Evolutionary conservation across 2,329 filamentous ascomycete species (phyloP), one percentile per base, ranked within the genome.

Genomic region (Hypoxylon sp.): DNA sequence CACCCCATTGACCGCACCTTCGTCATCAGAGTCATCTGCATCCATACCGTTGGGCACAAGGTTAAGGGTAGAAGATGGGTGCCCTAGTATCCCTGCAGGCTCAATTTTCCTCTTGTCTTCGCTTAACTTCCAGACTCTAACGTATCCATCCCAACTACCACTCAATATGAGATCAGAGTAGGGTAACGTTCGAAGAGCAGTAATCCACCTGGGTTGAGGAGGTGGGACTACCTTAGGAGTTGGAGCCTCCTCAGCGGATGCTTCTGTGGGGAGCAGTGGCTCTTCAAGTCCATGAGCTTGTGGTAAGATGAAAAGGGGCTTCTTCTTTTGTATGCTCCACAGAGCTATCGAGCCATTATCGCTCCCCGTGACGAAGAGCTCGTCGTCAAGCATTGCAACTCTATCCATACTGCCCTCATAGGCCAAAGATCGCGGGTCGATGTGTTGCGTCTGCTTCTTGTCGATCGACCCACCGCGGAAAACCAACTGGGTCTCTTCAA

Each of bases 401-500:
- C 94, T 90, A 80, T 99, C 96, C 80, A 98, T 94, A 76, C 91
- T 97, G 60, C 94, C 95, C 79, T 98, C 87, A 74, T 85, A 83
- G n/a, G 86, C 83, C n/a, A 86, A 78, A 1, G 85, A 87, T n/a
- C 82, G 82, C 2, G 85, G 82, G 69, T 86, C 81, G 13, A 84
- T 77, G 2, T 78, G 74, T 2, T 75, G 75, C 34, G 77, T 76
- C 41, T 78, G 79, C 73, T 87, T 88, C 73, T 86, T 87, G 68
- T 86, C 85, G 25, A 85, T 83, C 9, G 82, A 80, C 45, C 90
- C 91, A 63, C 94, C 95, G 51, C 95, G 91, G 80, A 98, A 99
- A 1, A 98, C 94, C 5, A 99, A 87, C 78, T 99, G 96, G 1
- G 92, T 93, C 82, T 99, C 95, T 75, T 99, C 96, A 3, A 93